Percentiles rank a stretch among this genome's conserved stretches.
These are phyloP conservation scores for Brachypodium distachyon DNA, from an alignment of 202 grass and related monocot genomes.

Conservation along the genomic window DNA sequence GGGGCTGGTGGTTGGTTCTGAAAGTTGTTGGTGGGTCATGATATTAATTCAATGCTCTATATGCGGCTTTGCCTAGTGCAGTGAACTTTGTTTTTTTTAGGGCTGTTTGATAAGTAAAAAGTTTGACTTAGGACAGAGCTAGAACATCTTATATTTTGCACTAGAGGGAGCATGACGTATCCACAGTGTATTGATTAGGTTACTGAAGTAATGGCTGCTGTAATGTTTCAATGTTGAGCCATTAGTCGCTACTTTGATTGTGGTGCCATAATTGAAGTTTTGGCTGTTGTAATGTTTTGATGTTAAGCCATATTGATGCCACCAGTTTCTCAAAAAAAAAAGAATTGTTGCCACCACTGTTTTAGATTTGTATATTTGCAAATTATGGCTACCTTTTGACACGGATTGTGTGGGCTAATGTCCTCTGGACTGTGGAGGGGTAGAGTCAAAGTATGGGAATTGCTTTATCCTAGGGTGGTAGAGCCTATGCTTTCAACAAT, in stretches of 20 bases:
- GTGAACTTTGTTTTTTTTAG: background rate
- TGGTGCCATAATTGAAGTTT: too few relatives aligned
- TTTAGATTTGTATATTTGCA: background rate
- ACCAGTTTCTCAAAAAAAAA: too few relatives aligned
- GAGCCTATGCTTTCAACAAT: background rate
- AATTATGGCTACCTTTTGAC: background rate
- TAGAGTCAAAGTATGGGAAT: background rate
- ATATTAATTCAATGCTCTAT: conserved; percentile 9
- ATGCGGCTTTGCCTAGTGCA: background rate
- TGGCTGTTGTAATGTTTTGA: background rate
- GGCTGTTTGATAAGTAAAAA: background rate
- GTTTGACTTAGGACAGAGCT: too few relatives aligned
- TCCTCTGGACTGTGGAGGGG: background rate
- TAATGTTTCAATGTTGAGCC: background rate
- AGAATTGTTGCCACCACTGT: background rate
- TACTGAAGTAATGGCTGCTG: background rate
- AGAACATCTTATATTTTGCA: too few relatives aligned
- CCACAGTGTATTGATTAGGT: background rate
- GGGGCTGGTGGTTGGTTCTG: background rate
- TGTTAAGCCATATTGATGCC: too few relatives aligned
- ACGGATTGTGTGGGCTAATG: background rate
- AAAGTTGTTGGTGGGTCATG: background rate
- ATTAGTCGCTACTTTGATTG: background rate
- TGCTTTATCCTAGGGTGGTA: background rate
- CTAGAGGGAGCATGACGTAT: background rate